phyloP scores from a whole-genome alignment of 495 filamentous ascomycete species.

The Hypoxylon lenormandii region DNA sequence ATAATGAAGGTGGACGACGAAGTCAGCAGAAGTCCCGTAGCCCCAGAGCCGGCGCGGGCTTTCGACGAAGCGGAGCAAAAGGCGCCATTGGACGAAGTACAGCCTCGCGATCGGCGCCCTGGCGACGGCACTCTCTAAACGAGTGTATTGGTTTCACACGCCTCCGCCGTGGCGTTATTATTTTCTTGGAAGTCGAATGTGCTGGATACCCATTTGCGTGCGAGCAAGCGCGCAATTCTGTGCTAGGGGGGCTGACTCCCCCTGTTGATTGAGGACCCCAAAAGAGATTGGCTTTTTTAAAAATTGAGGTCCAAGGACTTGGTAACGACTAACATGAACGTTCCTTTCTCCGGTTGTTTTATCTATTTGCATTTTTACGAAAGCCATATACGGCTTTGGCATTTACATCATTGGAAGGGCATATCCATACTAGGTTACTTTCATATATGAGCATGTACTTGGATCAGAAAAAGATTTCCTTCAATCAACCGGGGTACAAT shows the following conservation, averaged over 20 bases:
- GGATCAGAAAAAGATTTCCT: conserved; percentile 7
- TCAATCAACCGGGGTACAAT: conserved; percentile 4
- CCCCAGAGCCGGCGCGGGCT: conserved; percentile 5
- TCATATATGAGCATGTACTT: neutral
- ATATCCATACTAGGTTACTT: neutral
- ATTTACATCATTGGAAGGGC: conserved; percentile 18
- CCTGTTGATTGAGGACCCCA: neutral
- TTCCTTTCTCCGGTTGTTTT: conserved; percentile 7
- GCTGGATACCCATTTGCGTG: conserved; percentile 34
- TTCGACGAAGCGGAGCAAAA: conserved; percentile 50
- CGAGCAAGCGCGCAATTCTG: conserved; percentile 3
- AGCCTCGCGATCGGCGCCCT: conserved; percentile 26
- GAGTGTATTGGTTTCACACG: neutral
- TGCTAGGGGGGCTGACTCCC: neutral
- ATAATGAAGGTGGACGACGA: conserved; percentile 58
- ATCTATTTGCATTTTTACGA: conserved; percentile 2
- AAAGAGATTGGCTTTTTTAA: conserved; percentile 28
- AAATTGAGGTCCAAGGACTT: conserved; percentile 15
- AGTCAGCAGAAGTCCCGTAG: conserved; percentile 9
- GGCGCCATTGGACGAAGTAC: conserved; percentile 48
- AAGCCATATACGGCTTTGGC: neutral
- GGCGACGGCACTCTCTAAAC: conserved; percentile 42
- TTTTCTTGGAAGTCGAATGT: conserved; percentile 7
- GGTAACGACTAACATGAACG: conserved; percentile 21
- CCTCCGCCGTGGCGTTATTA: neutral